phyloP scores from a whole-genome alignment of 2,329 filamentous ascomycete species.

The Ceratocystiopsis minuta region DNA sequence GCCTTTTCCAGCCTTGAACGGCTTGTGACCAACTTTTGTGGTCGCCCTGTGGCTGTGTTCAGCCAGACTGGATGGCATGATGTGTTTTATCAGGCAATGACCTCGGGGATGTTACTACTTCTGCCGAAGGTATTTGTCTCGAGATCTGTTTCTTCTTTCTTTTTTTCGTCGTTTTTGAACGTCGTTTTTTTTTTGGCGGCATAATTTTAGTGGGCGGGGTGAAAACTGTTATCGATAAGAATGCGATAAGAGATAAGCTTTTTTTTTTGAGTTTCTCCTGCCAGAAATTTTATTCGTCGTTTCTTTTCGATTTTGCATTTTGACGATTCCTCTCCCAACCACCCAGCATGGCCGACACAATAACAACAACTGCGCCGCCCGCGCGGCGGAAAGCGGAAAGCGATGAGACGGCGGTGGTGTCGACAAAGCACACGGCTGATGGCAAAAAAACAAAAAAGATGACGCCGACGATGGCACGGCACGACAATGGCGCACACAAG shows the following conservation, averaged over 20 bases:
- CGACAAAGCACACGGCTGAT: background rate
- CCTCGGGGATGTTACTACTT: too few relatives aligned
- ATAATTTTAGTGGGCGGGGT: too few relatives aligned
- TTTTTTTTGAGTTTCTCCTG: background rate
- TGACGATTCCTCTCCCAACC: background rate
- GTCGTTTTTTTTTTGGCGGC: too few relatives aligned
- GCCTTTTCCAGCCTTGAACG: constrained; percentile 82
- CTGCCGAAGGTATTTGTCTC: too few relatives aligned
- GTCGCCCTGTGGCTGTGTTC: constrained; percentile 81
- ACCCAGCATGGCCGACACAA: constrained; percentile 3
- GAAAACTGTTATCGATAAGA: too few relatives aligned
- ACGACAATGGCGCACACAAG: constrained; percentile 31
- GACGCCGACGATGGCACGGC: background rate
- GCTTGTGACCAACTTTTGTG: constrained; percentile 74
- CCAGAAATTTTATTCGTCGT: constrained; percentile 1
- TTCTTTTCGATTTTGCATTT: background rate
- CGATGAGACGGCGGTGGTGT: background rate
- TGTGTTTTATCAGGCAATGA: background rate
- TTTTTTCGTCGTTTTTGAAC: background rate
- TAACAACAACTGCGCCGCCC: background rate
- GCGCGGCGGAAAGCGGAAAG: background rate
- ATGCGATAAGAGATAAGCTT: too few relatives aligned
- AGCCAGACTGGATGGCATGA: constrained; percentile 20
- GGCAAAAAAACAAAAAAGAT: background rate
- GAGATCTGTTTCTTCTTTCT: background rate